These are phyloP conservation scores for Claviceps sp. DNA, from an alignment of 2,329 filamentous ascomycete species.

Conservation along the genomic window DNA sequence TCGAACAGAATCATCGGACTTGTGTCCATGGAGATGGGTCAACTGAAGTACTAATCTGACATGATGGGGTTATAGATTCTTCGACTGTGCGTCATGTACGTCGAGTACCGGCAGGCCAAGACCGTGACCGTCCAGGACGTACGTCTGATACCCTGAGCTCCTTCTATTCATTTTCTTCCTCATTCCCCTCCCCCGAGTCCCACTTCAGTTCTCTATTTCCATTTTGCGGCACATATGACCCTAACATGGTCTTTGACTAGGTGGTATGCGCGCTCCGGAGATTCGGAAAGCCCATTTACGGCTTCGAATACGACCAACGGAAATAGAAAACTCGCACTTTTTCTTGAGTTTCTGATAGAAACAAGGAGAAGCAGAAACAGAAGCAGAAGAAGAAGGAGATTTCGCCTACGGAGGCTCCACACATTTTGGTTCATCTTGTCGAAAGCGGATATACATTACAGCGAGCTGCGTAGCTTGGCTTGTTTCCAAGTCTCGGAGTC, in stretches of 20 bases:
- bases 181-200: background rate
- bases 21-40: background rate
- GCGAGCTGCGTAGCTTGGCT: background rate
- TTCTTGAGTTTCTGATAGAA: background rate
- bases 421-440: background rate
- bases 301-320: slow-evolving; percentile 31
- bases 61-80: slow-evolving; percentile 31
- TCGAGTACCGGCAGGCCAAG: slow-evolving; percentile 42
- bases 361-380: background rate
- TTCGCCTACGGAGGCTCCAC: background rate
- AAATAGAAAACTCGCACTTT: background rate
- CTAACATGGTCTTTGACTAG: slow-evolving; percentile 19
- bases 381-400: background rate
- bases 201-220: background rate
- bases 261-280: slow-evolving; percentile 37
- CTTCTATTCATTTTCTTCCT: no score
- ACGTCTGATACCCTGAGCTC: slow-evolving; percentile 11
- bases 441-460: background rate
- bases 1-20: background rate
- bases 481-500: background rate
- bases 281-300: slow-evolving; percentile 41
- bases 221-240: no score
- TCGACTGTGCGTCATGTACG: slow-evolving; percentile 31
- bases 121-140: slow-evolving; percentile 52
- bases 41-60: background rate